These are phyloP conservation scores for Trichoderma erinaceum DNA, from an alignment of 495 filamentous ascomycete genomes.

Conservation along the genomic window DNA sequence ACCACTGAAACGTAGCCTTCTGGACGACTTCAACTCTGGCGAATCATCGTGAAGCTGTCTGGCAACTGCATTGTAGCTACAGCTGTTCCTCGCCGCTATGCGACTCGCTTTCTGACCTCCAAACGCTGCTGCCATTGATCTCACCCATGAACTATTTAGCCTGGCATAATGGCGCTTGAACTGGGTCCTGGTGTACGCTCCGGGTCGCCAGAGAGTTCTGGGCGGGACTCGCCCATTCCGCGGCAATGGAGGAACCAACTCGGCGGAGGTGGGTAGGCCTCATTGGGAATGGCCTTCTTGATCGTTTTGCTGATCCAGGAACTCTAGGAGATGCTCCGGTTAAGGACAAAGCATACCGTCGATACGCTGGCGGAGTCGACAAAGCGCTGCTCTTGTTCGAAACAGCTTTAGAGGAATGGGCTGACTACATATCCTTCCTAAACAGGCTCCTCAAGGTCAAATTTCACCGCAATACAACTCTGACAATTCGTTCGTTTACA, in stretches of 20 bases:
- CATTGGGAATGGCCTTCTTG: not conserved
- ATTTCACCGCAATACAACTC: slow-evolving; percentile 9
- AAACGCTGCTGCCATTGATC: slow-evolving; percentile 20
- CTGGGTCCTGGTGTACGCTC: slow-evolving; percentile 57
- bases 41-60: not conserved
- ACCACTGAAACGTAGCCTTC: slow-evolving; percentile 14
- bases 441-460: slow-evolving; percentile 80
- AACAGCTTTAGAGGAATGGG: slow-evolving; percentile 93
- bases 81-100: not conserved
- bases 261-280: slow-evolving; percentile 35
- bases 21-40: not conserved
- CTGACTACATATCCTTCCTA: slow-evolving; percentile 97
- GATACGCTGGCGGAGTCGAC: slow-evolving; percentile 85
- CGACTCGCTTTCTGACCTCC: not conserved
- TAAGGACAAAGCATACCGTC: slow-evolving; percentile 86
- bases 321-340: slow-evolving; percentile 54
- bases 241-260: slow-evolving; percentile 53
- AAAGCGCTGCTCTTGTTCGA: slow-evolving; percentile 87
- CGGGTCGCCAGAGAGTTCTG: slow-evolving; percentile 70
- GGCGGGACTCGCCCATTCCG: slow-evolving; percentile 61
- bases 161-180: slow-evolving; percentile 62
- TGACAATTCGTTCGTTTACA: not conserved
- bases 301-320: not conserved
- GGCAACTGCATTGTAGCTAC: not conserved
- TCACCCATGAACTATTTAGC: slow-evolving; percentile 15